Evolutionary conservation across 805 yeast species (phyloP), one percentile per base, ranked within the genome.

Genomic region (Sugiyamaella lignohabitans): DNA sequence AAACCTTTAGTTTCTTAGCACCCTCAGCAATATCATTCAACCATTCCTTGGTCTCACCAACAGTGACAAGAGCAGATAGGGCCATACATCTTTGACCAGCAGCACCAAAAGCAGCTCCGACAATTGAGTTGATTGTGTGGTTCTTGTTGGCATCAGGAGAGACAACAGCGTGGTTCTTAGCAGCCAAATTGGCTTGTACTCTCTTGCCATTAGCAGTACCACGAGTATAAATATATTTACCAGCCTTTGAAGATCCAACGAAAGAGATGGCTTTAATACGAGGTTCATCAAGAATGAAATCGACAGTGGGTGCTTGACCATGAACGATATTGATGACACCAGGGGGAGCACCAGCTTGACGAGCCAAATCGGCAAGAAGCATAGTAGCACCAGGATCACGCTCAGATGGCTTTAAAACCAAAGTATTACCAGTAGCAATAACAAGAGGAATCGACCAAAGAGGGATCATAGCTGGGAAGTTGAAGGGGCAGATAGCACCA

Each of bases 61-160:
- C 87, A 17, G 86, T 76, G 43, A 83, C 84, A 52, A 84, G 70
- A 30, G 80, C 84, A 19, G 84, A 80, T 45, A 84, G 78, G 8
- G 87, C 85, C 84, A 83, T 79, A 67, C 91, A 83, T 61, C 88
- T 78, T 72, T 83, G 91, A 52, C 89, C 91, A 17, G 89, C 88
- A 43, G 89, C 88, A 27, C 89, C 87, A 64, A 83, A 83, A 20
- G 87, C 85, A 45, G 89, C 87, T 42, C 87, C 84, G 49, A 73
- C 79, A 41, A 83, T 68, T 46, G 84, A 81, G 60, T 78, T 79
- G 55, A 83, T 67, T 42, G 84, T 75, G 52, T 77, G 78, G 51
- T 68, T 65, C 63, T 78, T 76, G 66, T 80, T 76, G 40, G 87
- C 87, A 58, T 83, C 89, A 16, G 88, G 87, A 52, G 81, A 68